These are phyloP conservation scores for Colletotrichum sp. DNA, from an alignment of 2,329 filamentous ascomycete species.

Conservation along the genomic window DNA sequence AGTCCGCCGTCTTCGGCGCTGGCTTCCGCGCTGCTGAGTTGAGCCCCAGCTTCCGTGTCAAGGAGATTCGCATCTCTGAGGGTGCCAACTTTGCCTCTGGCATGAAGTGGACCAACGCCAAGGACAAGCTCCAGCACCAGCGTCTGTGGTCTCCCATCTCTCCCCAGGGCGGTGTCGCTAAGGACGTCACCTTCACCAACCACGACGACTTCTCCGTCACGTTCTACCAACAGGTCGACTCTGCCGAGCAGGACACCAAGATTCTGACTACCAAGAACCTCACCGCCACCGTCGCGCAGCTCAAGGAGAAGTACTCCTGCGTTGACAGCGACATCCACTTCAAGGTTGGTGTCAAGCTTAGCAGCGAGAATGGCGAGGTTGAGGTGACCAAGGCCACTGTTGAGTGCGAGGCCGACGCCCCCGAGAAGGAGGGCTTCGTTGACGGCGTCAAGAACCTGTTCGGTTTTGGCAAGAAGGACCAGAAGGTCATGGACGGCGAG, in stretches of 20 bases:
- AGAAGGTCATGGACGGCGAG: slow-evolving; percentile 73
- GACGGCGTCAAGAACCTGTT: slow-evolving; percentile 97
- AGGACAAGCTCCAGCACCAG: slow-evolving; percentile 76
- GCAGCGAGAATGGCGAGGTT: slow-evolving; percentile 76
- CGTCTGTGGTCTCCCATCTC: slow-evolving; percentile 83
- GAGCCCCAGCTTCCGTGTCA: slow-evolving; percentile 95
- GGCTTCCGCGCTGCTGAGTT: slow-evolving; percentile 92
- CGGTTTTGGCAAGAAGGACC: slow-evolving; percentile 89
- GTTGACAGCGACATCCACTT: slow-evolving; percentile 78
- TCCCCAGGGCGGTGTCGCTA: slow-evolving; percentile 74
- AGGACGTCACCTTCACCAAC: slow-evolving; percentile 85
- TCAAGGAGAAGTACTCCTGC: slow-evolving; percentile 83
- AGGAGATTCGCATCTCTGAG: slow-evolving; percentile 90
- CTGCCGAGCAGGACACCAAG: slow-evolving; percentile 65
- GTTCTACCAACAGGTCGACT: slow-evolving; percentile 76
- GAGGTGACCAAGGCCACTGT: slow-evolving; percentile 77
- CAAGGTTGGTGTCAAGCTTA: slow-evolving; percentile 78
- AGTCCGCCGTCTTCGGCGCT: slow-evolving; percentile 94
- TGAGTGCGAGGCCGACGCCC: slow-evolving; percentile 81
- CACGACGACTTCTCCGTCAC: slow-evolving; percentile 80
- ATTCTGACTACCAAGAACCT: slow-evolving; percentile 81
- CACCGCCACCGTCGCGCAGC: slow-evolving; percentile 78
- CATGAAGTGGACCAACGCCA: slow-evolving; percentile 74
- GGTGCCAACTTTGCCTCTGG: slow-evolving; percentile 74
- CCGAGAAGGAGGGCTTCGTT: slow-evolving; percentile 80